phyloP scores from a whole-genome alignment of 2,329 filamentous ascomycete species.

The Cadophora sp. region DNA sequence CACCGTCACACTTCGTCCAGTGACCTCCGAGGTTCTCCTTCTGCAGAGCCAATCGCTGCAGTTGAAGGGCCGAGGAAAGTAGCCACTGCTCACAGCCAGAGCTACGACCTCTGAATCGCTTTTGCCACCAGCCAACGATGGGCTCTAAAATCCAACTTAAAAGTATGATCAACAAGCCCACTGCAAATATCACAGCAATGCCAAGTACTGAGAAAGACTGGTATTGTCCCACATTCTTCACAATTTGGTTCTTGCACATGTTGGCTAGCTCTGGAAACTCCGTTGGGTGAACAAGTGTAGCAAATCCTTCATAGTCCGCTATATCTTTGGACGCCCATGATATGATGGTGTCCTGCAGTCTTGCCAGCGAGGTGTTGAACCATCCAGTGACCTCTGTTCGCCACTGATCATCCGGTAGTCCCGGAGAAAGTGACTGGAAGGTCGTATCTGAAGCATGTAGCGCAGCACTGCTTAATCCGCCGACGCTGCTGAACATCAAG shows the following conservation, averaged over 20 bases:
- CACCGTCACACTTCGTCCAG: background rate
- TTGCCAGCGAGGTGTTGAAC: background rate
- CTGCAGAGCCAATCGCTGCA: background rate
- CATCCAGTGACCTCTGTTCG: background rate
- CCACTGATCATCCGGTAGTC: slow-evolving; percentile 5
- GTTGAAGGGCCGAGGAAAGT: background rate
- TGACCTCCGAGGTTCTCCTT: background rate
- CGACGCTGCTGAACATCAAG: background rate
- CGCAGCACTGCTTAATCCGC: background rate
- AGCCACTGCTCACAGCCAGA: background rate
- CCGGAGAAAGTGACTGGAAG: background rate
- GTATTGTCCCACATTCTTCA: slow-evolving; percentile 1
- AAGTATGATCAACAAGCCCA: background rate
- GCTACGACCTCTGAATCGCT: background rate
- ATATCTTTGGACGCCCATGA: background rate
- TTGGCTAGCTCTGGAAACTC: background rate
- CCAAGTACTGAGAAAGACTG: background rate
- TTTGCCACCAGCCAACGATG: background rate
- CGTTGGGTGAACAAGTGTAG: background rate
- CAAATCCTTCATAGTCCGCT: background rate
- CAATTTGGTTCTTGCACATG: background rate
- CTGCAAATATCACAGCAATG: background rate
- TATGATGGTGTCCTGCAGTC: background rate
- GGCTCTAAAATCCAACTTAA: background rate
- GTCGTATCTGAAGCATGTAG: background rate